These are phyloP conservation scores for Yarrowia sp. DNA, from an alignment of 805 yeast genomes.

Conservation along the genomic window DNA sequence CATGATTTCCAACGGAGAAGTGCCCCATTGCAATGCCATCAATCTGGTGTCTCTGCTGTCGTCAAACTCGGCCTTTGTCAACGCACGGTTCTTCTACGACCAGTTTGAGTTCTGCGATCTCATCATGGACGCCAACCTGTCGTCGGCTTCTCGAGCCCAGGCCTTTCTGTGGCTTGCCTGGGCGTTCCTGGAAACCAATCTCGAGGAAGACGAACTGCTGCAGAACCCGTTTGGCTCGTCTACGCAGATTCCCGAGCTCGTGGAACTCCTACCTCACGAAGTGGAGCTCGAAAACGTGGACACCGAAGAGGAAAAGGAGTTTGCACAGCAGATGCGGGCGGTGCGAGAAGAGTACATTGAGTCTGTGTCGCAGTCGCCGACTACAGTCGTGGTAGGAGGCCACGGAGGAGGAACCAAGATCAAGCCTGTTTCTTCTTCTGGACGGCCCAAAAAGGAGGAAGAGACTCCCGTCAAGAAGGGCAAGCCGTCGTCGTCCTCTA, in stretches of 20 bases:
- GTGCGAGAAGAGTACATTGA: constrained; percentile 52
- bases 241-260: constrained; percentile 53
- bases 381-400: constrained; percentile 18
- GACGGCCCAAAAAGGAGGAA: constrained; percentile 22
- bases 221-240: constrained; percentile 66
- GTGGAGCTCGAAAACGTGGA: constrained; percentile 54
- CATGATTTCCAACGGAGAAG: constrained; percentile 49
- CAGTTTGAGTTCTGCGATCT: constrained; percentile 72
- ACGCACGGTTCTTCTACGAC: constrained; percentile 52
- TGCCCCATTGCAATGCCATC: constrained; percentile 68
- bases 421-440: constrained; percentile 8
- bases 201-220: constrained; percentile 58
- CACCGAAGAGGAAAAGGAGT: constrained; percentile 54
- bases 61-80: constrained; percentile 61
- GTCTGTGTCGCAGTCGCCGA: constrained; percentile 39
- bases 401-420: constrained; percentile 34
- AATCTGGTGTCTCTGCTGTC: constrained; percentile 78
- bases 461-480: constrained; percentile 34
- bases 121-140: constrained; percentile 65
- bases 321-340: constrained; percentile 54
- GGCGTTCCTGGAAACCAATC: constrained; percentile 76
- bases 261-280: constrained; percentile 46
- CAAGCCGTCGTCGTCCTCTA: not conserved
- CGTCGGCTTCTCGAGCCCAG: constrained; percentile 70
- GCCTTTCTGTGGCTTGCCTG: constrained; percentile 85